Evolutionary conservation across 305 asterid species (phyloP).

Genomic region (Caryopteris hybrid): DNA sequence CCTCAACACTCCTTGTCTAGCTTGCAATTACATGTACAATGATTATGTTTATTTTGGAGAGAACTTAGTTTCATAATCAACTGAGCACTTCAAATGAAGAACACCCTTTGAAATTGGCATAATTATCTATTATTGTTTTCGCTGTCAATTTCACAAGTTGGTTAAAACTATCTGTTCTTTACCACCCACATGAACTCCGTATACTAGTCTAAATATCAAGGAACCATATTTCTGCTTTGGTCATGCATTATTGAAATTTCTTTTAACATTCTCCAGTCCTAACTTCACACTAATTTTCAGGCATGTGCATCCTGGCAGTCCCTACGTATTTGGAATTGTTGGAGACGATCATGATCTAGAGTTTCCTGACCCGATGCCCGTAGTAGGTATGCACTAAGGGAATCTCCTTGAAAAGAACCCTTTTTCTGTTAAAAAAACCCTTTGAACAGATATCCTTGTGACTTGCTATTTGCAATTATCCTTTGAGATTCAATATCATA

Average conservation of each 20-base stretch:
- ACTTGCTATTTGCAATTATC: slow-evolving; percentile 4
- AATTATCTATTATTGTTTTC: too few species aligned
- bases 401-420: neutral
- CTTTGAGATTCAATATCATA: neutral
- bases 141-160: neutral
- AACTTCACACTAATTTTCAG: slow-evolving; percentile 38
- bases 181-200: too few species aligned
- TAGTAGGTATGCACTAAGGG: slow-evolving; percentile 57
- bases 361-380: slow-evolving; percentile 98
- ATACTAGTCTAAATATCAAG: too few species aligned
- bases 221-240: too few species aligned
- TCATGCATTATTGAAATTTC: neutral
- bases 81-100: slow-evolving; percentile 9
- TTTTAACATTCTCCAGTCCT: neutral
- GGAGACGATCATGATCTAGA: slow-evolving; percentile 88
- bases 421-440: neutral
- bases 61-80: neutral
- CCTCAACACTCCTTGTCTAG: neutral
- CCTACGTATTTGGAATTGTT: slow-evolving; percentile 94
- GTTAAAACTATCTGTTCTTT: neutral
- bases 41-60: slow-evolving; percentile 4
- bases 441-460: neutral
- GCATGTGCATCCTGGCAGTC: slow-evolving; percentile 99
- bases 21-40: neutral
- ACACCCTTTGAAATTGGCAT: too few species aligned